phyloP scores from a whole-genome alignment of 1,284 basidiomycete genomes.

The Grifola frondosa region DNA sequence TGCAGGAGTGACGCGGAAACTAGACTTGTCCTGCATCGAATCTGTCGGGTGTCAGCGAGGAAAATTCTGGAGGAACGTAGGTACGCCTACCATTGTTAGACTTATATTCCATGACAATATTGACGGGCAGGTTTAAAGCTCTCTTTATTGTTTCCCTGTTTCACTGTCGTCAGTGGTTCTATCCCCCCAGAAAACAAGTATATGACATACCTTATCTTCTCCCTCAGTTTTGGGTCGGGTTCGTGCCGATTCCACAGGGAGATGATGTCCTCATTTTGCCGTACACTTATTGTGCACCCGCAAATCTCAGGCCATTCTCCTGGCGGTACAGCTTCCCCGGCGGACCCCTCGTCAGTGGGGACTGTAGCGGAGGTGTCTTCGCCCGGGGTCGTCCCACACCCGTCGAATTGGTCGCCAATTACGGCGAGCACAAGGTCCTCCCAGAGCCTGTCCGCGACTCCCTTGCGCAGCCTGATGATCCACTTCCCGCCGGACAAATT shows the following conservation, averaged over 20 bases:
- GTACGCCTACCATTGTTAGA: slow-evolving; percentile 67
- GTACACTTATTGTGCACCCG: slow-evolving; percentile 81
- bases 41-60: slow-evolving; percentile 40
- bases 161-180: not conserved
- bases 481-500: slow-evolving; percentile 90
- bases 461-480: slow-evolving; percentile 85
- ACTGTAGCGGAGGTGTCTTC: slow-evolving; percentile 20
- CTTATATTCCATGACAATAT: slow-evolving; percentile 82
- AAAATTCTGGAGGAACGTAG: not conserved
- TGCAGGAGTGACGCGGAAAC: slow-evolving; percentile 58
- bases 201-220: slow-evolving; percentile 66
- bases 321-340: slow-evolving; percentile 11
- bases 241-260: slow-evolving; percentile 79
- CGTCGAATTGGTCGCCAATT: slow-evolving; percentile 78
- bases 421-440: slow-evolving; percentile 78
- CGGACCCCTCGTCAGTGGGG: slow-evolving; percentile 18
- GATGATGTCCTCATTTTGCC: slow-evolving; percentile 81
- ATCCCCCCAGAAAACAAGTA: not conserved
- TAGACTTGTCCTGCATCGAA: slow-evolving; percentile 82
- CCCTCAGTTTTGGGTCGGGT: slow-evolving; percentile 61
- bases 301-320: slow-evolving; percentile 74
- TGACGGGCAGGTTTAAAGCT: slow-evolving; percentile 65
- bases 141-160: slow-evolving; percentile 66
- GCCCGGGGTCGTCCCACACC: slow-evolving; percentile 43
- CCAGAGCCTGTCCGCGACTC: slow-evolving; percentile 79